phyloP scores from a whole-genome alignment of 78 protist species.

The Dictyostelium citrinum region DNA sequence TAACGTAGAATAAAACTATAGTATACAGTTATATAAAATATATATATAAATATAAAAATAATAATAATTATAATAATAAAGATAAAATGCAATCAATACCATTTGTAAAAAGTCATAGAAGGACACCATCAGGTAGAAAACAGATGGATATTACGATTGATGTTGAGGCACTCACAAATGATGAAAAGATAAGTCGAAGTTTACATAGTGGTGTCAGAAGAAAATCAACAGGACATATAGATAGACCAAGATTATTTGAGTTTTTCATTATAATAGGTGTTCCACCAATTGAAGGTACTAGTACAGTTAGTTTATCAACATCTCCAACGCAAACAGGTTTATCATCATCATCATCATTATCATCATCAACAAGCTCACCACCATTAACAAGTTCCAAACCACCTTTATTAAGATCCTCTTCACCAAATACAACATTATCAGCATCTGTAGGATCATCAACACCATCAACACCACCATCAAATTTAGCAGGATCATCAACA shows the following conservation, averaged over 20 bases:
- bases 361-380: background rate
- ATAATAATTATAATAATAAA: background rate
- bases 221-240: background rate
- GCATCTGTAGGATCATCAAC: background rate
- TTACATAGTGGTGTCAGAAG: slow-evolving; percentile 17
- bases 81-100: slow-evolving; percentile 15
- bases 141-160: slow-evolving; percentile 38
- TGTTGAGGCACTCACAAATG: slow-evolving; percentile 61
- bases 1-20: too few relatives aligned
- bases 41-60: too few relatives aligned
- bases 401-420: slow-evolving; percentile 1
- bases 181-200: slow-evolving; percentile 11
- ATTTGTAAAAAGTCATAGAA: slow-evolving; percentile 42
- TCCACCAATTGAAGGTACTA: background rate
- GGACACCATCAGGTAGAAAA: slow-evolving; percentile 60
- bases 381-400: background rate
- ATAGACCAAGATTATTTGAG: slow-evolving; percentile 44
- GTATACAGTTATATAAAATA: too few relatives aligned
- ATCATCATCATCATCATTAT: background rate
- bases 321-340: background rate
- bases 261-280: slow-evolving; percentile 57
- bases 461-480: background rate
- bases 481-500: background rate
- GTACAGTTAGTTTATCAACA: background rate
- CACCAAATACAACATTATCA: background rate